These are phyloP conservation scores for Aspergillus texensis DNA, from an alignment of 2,329 filamentous ascomycete genomes.

Conservation along the genomic window DNA sequence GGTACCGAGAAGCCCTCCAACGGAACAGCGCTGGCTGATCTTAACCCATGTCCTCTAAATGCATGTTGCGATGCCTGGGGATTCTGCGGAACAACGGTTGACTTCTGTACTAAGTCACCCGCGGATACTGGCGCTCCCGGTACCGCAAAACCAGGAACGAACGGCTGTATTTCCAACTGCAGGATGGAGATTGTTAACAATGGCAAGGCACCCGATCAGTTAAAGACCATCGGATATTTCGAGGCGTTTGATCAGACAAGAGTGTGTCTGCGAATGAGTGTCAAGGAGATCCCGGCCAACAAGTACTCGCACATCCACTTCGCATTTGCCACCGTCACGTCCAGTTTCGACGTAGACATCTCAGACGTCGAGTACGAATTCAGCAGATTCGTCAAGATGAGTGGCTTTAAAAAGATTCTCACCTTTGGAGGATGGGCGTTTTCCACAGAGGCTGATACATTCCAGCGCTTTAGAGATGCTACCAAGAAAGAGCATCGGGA, in stretches of 20 bases:
- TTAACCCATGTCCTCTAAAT: slow-evolving; percentile 53
- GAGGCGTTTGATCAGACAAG: slow-evolving; percentile 37
- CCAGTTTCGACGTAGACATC: slow-evolving; percentile 34
- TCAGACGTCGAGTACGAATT: slow-evolving; percentile 24
- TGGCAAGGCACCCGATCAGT: slow-evolving; percentile 20
- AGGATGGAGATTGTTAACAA: slow-evolving; percentile 39
- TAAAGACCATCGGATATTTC: slow-evolving; percentile 34
- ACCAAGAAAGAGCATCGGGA: neutral
- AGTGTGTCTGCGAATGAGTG: slow-evolving; percentile 25
- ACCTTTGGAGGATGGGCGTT: slow-evolving; percentile 51
- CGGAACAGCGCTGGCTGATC: slow-evolving; percentile 30
- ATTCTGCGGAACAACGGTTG: slow-evolving; percentile 48
- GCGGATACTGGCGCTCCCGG: slow-evolving; percentile 39
- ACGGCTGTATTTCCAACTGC: slow-evolving; percentile 49
- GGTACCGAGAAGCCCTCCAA: slow-evolving; percentile 38
- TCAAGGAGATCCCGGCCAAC: slow-evolving; percentile 21
- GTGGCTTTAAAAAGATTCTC: slow-evolving; percentile 40
- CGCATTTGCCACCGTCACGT: slow-evolving; percentile 39
- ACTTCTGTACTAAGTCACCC: slow-evolving; percentile 44
- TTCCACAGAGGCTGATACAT: slow-evolving; percentile 41
- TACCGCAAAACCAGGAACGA: slow-evolving; percentile 35
- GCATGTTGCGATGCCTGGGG: slow-evolving; percentile 51
- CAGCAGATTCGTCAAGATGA: slow-evolving; percentile 32
- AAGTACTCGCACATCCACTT: slow-evolving; percentile 42
- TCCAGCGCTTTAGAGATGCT: slow-evolving; percentile 39